A percentile compares a stretch with the other conserved stretches of the same genome.
Conservation (phyloP, 352 stramenopile genomes). For the Globisporangium barbulae region DNA sequence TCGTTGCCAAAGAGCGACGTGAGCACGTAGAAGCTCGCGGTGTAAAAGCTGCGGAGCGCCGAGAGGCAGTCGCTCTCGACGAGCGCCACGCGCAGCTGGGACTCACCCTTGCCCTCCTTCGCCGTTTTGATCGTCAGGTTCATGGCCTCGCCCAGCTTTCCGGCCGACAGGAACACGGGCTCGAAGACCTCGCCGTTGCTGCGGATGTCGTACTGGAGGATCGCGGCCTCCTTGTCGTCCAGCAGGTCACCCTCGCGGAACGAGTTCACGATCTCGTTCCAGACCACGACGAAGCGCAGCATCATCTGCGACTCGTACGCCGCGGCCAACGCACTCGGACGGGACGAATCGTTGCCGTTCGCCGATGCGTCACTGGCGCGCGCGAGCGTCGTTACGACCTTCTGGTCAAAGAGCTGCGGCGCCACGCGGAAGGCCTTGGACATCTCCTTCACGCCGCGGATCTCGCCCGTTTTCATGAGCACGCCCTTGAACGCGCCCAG, state of each 20-base stretch:
- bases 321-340: slow-evolving; percentile 40
- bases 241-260: slow-evolving; percentile 72
- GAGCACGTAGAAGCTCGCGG: slow-evolving; percentile 72
- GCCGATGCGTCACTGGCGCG: slow-evolving; percentile 50
- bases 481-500: slow-evolving; percentile 60
- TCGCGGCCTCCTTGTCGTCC: slow-evolving; percentile 75
- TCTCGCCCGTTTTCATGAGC: slow-evolving; percentile 75
- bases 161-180: slow-evolving; percentile 80
- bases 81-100: slow-evolving; percentile 67
- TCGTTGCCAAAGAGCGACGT: slow-evolving; percentile 71
- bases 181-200: slow-evolving; percentile 86
- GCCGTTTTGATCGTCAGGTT: slow-evolving; percentile 58
- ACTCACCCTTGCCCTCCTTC: slow-evolving; percentile 81
- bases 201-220: slow-evolving; percentile 82
- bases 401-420: slow-evolving; percentile 76
- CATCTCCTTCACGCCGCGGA: slow-evolving; percentile 67
- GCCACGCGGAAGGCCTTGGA: slow-evolving; percentile 74
- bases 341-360: slow-evolving; percentile 39
- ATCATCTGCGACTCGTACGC: slow-evolving; percentile 82
- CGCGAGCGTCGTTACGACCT: slow-evolving; percentile 62
- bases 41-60: slow-evolving; percentile 82
- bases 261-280: slow-evolving; percentile 83
- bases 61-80: slow-evolving; percentile 82
- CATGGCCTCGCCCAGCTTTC: slow-evolving; percentile 79
- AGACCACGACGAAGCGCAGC: slow-evolving; percentile 77